Base-by-base conservation (phyloP, 768 basidiomycete species). In the Termitomyces bulborhizus region DNA sequence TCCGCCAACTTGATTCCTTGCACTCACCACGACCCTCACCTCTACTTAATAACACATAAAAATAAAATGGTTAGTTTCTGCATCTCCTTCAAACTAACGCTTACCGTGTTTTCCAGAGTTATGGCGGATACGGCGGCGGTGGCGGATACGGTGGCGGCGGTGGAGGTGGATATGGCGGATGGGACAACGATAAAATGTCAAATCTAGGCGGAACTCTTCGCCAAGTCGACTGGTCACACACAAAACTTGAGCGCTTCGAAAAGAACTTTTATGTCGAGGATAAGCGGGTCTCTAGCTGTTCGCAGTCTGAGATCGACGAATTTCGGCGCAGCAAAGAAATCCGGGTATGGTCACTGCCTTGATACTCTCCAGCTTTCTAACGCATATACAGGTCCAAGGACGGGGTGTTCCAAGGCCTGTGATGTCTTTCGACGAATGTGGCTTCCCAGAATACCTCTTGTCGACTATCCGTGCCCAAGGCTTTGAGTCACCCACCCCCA, bases 191-290 rank as follows among this genome's bases (percentile, higher is more conserved):
- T 69, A 84, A 76, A 64, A 93, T 93, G 89, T 76, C 81, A 48
- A 80, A 78, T 66, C 81, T 98, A 16, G 95, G 96, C 36, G 84
- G 87, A 40, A 82, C 89, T 45, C 79, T 98, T 51, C 84, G 85
- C 58, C 77, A 78, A 50, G 85, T 97, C 54, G 92, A 98, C 73
- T 99, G 97, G 97, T 69, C 76, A 51, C 71, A 71, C 41, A 76
- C 83, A 45, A 84, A 84, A 57, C 74, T 97, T 54, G 80, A 85
- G 64, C 86, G 81, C 62, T 98, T 99, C 61, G 96, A 98, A 73
- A 99, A 98, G 77, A 98, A 98, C 77, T 99, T 96, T 62, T 96
- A 96, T 63, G 76, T 86, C 45, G 94, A 99, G 70, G 92, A 98
- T 70, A 86, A 89, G 66, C 82, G 85, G 29, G 90, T 98, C 43